Percentiles rank a stretch among this genome's conserved stretches.
Evolutionary conservation across 345 rosid genomes (phyloP).

Genomic region (Lepidium aucheri): DNA sequence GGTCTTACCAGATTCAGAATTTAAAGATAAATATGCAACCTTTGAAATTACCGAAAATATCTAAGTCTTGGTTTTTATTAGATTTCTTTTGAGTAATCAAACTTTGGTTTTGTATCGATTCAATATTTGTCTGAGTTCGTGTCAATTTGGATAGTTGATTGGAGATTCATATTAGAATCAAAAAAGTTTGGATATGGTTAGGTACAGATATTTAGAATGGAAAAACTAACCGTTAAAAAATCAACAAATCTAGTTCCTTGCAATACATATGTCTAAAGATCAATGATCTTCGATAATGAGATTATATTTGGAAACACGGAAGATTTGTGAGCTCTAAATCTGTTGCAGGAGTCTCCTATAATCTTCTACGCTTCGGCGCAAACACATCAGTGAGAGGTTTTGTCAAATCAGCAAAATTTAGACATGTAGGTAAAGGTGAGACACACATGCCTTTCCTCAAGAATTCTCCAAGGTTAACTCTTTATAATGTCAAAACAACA

Average conservation of each 20-base stretch:
- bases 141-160: too few species aligned
- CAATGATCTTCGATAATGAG: background rate
- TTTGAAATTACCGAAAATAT: too few species aligned
- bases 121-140: background rate
- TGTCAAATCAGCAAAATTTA: slow-evolving; percentile 69
- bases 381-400: slow-evolving; percentile 73
- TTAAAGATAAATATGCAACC: too few species aligned
- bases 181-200: too few species aligned
- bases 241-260: background rate
- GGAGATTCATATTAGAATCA: too few species aligned
- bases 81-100: too few species aligned
- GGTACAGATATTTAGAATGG: background rate
- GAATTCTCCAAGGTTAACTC: slow-evolving; percentile 57
- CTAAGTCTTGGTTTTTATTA: too few species aligned
- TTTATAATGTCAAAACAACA: slow-evolving; percentile 62
- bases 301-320: background rate
- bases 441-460: slow-evolving; percentile 66
- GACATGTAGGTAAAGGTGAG: slow-evolving; percentile 50
- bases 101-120: background rate
- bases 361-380: slow-evolving; percentile 35
- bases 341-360: background rate
- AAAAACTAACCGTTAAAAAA: background rate
- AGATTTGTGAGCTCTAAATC: background rate
- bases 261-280: background rate
- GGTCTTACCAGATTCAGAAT: too few species aligned